Evolutionary conservation across 768 basidiomycete genomes (phyloP), one percentile per base, ranked within the genome.

Genomic region (Suillus bovinus): DNA sequence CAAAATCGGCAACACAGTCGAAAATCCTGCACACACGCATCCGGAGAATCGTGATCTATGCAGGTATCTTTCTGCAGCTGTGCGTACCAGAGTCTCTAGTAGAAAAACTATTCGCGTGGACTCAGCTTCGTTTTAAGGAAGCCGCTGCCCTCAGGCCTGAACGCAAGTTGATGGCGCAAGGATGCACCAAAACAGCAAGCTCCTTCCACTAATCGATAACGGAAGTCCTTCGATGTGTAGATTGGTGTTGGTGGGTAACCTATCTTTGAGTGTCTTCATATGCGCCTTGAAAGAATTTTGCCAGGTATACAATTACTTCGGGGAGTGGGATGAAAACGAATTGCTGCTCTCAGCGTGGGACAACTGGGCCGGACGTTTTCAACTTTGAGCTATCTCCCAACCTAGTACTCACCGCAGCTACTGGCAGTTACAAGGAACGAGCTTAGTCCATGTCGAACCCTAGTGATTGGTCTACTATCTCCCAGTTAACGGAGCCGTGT

Each of bases 241-340:
- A 72, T 93, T 92, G 20, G 90, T 91, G 58, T 93, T 92, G 20
- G 90, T 91, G 58, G 89, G 90, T 17, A 70, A 70, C 55, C 75
- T 75, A 69, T 92, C 90, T 62, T 82, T 81, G 58, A 91, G 75
- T 60, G 82, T 84, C 69, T 91, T 89, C 90, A 92, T 92, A 73
- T 84, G 84, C 22, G 82, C 77, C 74, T 91, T 91, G 82, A 93
- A 92, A 2, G 82, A 79, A 49, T 71, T 74, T 27, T 89, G 14
- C 90, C 90, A 6, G 90, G 91, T 50, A 93, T 92, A 70, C 91
- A 90, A 75, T 93, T 91, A 17, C 88, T 80, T 77, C 80, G 82
- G 47, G 47, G 16, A 16, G 47, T 46, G 8, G 24, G 16, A 17
- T 47, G 46, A 24, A 24, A 24, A 24, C 46, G 3, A 47, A 47